These are phyloP conservation scores for Anthostomella pinea DNA, from an alignment of 2,329 filamentous ascomycete genomes.

Conservation along the genomic window DNA sequence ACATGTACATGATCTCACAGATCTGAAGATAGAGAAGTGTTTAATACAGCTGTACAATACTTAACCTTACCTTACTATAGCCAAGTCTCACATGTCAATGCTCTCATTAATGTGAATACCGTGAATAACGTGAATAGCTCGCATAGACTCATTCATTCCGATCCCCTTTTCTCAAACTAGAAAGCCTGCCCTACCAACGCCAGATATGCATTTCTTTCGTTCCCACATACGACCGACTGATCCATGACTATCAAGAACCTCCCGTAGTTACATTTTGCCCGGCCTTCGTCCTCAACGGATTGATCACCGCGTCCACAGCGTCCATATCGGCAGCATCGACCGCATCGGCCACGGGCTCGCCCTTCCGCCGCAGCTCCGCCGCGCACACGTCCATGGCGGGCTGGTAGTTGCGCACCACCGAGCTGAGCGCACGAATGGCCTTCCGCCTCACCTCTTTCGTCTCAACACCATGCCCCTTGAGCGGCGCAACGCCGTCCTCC, in stretches of 20 bases:
- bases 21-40: conserved; percentile 15
- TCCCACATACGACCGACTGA: background rate
- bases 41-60: conserved; percentile 29
- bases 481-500: conserved; percentile 5
- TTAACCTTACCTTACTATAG: background rate
- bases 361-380: conserved; percentile 55
- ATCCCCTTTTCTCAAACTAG: too few species aligned
- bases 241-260: too few species aligned
- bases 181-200: background rate
- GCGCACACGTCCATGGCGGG: conserved; percentile 71
- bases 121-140: too few species aligned
- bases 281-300: conserved; percentile 59
- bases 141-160: too few species aligned
- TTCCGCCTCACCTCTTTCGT: conserved; percentile 71
- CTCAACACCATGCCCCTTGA: conserved; percentile 51
- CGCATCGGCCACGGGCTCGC: conserved; percentile 52
- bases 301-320: conserved; percentile 72
- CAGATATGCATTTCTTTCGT: conserved; percentile 15
- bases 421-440: conserved; percentile 85
- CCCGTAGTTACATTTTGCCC: too few species aligned
- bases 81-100: too few species aligned
- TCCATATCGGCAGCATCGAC: conserved; percentile 89
- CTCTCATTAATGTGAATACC: too few species aligned
- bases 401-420: conserved; percentile 84
- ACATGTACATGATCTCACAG: too few species aligned